phyloP scores from a whole-genome alignment of 768 basidiomycete genomes.

The Chalciporus piperatus region DNA sequence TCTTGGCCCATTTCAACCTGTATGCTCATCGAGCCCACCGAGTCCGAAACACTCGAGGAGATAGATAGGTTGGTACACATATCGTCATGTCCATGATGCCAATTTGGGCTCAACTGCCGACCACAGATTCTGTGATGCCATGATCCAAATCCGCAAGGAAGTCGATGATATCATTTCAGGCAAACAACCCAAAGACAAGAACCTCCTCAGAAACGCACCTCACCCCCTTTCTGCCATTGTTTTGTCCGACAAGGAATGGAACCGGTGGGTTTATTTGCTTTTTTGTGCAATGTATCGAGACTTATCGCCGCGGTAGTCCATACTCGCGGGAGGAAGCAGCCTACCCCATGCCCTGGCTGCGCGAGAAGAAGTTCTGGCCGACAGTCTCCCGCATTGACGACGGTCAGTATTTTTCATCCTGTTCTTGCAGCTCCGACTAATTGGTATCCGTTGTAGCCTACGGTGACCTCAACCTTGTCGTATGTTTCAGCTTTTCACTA shows the following conservation, averaged over 20 bases:
- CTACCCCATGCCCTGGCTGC: conserved; percentile 81
- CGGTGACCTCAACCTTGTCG: conserved; percentile 88
- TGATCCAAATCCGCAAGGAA: conserved; percentile 94
- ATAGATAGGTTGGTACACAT: conserved; percentile 63
- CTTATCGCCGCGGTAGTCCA: conserved; percentile 47
- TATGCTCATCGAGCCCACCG: conserved; percentile 97
- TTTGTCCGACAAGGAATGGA: conserved; percentile 79
- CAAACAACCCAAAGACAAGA: conserved; percentile 87
- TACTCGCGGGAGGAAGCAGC: conserved; percentile 90
- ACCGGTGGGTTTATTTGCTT: conserved; percentile 50
- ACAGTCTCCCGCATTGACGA: conserved; percentile 90
- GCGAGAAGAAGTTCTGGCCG: conserved; percentile 96
- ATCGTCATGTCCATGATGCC: background rate
- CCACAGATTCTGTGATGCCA: conserved; percentile 91
- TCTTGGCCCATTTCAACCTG: conserved; percentile 98
- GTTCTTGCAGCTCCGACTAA: conserved; percentile 1
- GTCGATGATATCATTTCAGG: conserved; percentile 85
- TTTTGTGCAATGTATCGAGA: conserved; percentile 4
- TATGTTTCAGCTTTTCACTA: conserved; percentile 39
- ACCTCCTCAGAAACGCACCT: conserved; percentile 91
- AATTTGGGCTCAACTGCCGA: background rate
- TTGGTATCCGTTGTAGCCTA: conserved; percentile 54
- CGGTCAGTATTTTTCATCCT: conserved; percentile 49
- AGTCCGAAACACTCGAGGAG: conserved; percentile 92
- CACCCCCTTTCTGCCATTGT: conserved; percentile 79